Evolutionary conservation across 2,329 filamentous ascomycete genomes (phyloP).

Genomic region (Alternaria alternata): DNA sequence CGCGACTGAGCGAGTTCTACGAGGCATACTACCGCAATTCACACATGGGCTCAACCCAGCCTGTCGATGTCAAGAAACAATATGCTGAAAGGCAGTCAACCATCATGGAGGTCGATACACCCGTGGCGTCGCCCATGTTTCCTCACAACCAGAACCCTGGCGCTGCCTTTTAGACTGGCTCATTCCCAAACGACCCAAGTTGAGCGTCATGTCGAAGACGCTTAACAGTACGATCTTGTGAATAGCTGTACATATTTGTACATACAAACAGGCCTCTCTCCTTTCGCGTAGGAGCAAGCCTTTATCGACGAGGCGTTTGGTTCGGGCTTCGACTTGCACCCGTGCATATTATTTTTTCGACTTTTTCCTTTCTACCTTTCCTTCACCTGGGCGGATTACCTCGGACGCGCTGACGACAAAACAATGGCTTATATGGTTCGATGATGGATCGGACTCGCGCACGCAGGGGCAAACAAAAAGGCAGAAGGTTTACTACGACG

Average conservation of each 20-base stretch:
- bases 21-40: slow-evolving; percentile 51
- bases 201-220: background rate
- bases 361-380: background rate
- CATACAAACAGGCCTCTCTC: background rate
- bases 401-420: slow-evolving; percentile 1
- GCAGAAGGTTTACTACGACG: background rate
- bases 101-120: slow-evolving; percentile 41
- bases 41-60: slow-evolving; percentile 18
- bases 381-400: background rate
- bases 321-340: no score
- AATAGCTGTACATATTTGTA: background rate
- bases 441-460: slow-evolving; percentile 1
- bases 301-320: background rate
- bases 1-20: slow-evolving; percentile 51
- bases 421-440: background rate
- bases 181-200: background rate
- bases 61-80: slow-evolving; percentile 20
- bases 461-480: background rate
- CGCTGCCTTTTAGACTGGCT: slow-evolving; percentile 26
- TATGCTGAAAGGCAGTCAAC: slow-evolving; percentile 34
- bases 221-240: background rate
- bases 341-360: background rate
- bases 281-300: background rate
- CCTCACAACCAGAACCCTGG: slow-evolving; percentile 27
- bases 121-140: slow-evolving; percentile 34